Evolutionary conservation across 2,329 filamentous ascomycete species (phyloP).

Genomic region (Fusarium sulawesiense): DNA sequence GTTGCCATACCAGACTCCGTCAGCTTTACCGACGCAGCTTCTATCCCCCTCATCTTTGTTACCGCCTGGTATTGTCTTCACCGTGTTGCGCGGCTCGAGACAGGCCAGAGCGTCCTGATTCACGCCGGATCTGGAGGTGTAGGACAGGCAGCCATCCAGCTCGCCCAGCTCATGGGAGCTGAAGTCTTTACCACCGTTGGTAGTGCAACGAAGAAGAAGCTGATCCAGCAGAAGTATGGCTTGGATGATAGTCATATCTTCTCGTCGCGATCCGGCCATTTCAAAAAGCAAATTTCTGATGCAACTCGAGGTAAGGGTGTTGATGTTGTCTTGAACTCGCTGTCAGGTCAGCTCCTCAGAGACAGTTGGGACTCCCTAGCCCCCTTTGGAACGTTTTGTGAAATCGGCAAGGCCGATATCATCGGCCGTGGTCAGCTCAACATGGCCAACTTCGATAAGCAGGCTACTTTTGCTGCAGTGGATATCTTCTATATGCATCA

Average conservation of each 20-base stretch:
- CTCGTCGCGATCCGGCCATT: background rate
- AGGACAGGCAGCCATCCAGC: constrained; percentile 2
- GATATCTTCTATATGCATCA: constrained; percentile 4
- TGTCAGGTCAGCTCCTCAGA: background rate
- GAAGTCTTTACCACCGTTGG: background rate
- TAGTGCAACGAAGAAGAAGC: background rate
- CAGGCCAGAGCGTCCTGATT: constrained; percentile 4
- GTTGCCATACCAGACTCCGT: background rate
- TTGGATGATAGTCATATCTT: background rate
- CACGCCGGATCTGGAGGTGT: constrained; percentile 6
- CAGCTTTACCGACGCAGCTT: constrained; percentile 4
- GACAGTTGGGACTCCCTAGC: constrained; percentile 8
- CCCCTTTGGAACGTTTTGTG: constrained; percentile 4
- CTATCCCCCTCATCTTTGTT: constrained; percentile 11
- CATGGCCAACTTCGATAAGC: constrained; percentile 7
- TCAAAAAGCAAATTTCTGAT: constrained; percentile 1
- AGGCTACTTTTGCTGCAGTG: constrained; percentile 1
- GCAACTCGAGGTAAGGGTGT: background rate
- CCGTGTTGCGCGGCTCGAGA: background rate
- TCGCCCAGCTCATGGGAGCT: background rate
- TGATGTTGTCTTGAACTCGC: background rate
- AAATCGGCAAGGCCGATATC: constrained; percentile 8
- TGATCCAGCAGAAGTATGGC: background rate
- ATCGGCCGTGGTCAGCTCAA: background rate
- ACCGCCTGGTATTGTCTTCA: constrained; percentile 6